Percentiles rank a stretch among this genome's conserved stretches.
phyloP scores from a whole-genome alignment of 805 yeast genomes.

The Candida tibetensis region DNA sequence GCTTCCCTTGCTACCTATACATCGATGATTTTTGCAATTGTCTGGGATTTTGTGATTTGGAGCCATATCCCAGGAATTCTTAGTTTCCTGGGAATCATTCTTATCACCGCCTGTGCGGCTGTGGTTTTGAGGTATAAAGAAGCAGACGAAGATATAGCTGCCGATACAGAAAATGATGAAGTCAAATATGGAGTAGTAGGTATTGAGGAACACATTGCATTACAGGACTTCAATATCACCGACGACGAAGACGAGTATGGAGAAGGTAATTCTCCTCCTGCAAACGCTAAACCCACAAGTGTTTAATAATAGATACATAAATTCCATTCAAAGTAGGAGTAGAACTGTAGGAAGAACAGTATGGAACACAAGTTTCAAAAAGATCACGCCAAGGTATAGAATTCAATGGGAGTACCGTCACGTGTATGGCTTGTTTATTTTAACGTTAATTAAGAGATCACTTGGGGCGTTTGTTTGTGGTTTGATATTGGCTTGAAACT shows the following conservation, averaged over 20 bases:
- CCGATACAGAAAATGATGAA: constrained; percentile 1
- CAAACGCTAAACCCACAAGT: too few species aligned
- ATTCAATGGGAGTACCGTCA: too few species aligned
- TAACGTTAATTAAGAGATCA: too few species aligned
- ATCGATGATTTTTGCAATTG: constrained; percentile 71
- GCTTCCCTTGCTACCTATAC: constrained; percentile 75
- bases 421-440: too few species aligned
- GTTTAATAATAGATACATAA: too few species aligned
- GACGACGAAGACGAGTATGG: constrained; percentile 22
- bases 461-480: too few species aligned
- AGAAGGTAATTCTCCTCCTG: too few species aligned
- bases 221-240: constrained; percentile 28
- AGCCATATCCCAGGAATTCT: constrained; percentile 67
- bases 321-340: too few species aligned
- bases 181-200: constrained; percentile 6
- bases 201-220: constrained; percentile 18
- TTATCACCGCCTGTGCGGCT: constrained; percentile 66
- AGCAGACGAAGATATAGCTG: constrained; percentile 5
- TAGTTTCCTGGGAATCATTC: constrained; percentile 64
- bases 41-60: constrained; percentile 74
- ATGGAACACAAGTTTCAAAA: too few species aligned
- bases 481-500: too few species aligned
- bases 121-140: constrained; percentile 56
- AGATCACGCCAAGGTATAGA: too few species aligned
- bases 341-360: too few species aligned